These are phyloP conservation scores for Podaxis rugospora DNA, from an alignment of 768 basidiomycete genomes.

Conservation along the genomic window DNA sequence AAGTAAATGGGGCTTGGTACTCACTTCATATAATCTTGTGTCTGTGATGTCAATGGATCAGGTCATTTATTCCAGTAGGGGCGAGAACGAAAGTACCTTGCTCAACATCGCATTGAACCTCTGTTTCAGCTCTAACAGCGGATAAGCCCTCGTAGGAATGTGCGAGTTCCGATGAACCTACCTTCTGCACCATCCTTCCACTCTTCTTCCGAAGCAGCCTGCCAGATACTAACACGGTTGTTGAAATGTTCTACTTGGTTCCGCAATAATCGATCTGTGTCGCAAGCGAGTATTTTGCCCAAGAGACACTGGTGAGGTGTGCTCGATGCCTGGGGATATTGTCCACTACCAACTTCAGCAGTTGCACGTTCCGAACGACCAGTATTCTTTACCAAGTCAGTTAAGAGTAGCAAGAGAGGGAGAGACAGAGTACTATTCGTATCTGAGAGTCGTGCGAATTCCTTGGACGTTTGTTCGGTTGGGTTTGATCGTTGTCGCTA, in stretches of 20 bases:
- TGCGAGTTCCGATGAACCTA: neutral
- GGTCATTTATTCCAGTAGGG: neutral
- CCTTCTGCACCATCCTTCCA: conserved; percentile 8
- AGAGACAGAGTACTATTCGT: conserved; percentile 1
- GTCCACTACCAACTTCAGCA: neutral
- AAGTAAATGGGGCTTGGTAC: neutral
- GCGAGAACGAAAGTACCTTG: neutral
- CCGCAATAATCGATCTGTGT: neutral
- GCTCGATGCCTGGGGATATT: neutral
- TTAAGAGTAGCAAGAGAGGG: neutral
- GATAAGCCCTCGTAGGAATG: neutral
- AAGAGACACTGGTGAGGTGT: neutral
- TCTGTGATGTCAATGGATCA: neutral
- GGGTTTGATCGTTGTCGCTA: neutral
- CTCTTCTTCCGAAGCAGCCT: conserved; percentile 5
- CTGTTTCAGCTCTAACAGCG: neutral
- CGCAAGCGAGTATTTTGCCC: neutral
- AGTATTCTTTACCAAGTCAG: neutral
- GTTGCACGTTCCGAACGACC: neutral
- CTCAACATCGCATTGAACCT: neutral
- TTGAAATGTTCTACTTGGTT: conserved; percentile 2
- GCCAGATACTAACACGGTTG: conserved; percentile 6
- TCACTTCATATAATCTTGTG: conserved; percentile 2
- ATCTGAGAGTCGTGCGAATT: neutral
- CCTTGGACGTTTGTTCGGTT: conserved; percentile 2